A percentile compares a stretch with the other conserved stretches of the same genome.
phyloP scores from a whole-genome alignment of 2,329 filamentous ascomycete species.

The Malbranchea zuffiana region DNA sequence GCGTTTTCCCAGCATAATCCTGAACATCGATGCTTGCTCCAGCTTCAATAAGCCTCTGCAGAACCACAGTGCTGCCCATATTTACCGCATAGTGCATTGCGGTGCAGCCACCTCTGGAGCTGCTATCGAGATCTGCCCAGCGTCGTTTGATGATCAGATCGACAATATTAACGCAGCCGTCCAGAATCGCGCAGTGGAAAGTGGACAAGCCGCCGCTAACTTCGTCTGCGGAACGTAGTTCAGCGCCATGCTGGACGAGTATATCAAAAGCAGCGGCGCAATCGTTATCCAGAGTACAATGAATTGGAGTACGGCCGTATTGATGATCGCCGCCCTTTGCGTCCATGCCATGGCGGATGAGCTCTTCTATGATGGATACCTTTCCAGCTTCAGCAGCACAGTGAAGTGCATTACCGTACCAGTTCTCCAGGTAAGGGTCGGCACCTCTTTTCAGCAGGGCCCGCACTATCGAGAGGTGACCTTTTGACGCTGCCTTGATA shows the following conservation, averaged over 20 bases:
- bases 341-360: slow-evolving; percentile 1
- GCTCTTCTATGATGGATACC: neutral
- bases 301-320: neutral
- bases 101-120: neutral
- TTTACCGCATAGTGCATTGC: slow-evolving; percentile 2
- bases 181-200: neutral
- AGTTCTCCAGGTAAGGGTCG: slow-evolving; percentile 1
- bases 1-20: neutral
- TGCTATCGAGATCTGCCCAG: neutral
- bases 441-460: neutral
- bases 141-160: neutral
- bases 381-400: slow-evolving; percentile 4
- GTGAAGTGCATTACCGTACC: slow-evolving; percentile 3
- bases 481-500: slow-evolving; percentile 2
- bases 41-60: slow-evolving; percentile 2
- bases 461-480: neutral
- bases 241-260: neutral
- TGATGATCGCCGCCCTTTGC: neutral
- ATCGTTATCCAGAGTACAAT: slow-evolving; percentile 2
- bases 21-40: neutral
- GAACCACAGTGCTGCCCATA: neutral
- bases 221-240: neutral
- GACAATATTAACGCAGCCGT: slow-evolving; percentile 2
- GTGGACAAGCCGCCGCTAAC: neutral
- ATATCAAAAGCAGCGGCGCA: slow-evolving; percentile 1